phyloP scores from a whole-genome alignment of 257 asterid genomes.

The Solanum gracilifrons region DNA sequence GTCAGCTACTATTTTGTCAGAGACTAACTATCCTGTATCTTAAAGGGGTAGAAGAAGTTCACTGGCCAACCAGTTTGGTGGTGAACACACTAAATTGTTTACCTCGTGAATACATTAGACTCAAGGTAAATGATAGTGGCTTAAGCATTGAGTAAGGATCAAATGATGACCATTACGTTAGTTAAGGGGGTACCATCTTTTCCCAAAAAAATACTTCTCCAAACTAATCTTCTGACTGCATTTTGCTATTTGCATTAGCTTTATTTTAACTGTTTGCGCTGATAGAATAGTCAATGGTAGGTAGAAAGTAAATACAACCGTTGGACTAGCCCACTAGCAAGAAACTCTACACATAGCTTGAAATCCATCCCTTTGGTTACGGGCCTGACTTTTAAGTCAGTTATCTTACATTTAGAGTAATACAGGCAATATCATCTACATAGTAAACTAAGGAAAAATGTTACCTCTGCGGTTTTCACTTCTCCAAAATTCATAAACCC shows the following conservation, averaged over 20 bases:
- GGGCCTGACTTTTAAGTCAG: not conserved
- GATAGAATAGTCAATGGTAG: not conserved
- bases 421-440: not conserved
- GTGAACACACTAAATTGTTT: not conserved
- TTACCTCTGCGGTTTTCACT: not conserved
- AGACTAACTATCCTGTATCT: not conserved
- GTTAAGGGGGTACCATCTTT: not conserved
- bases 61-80: not conserved
- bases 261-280: not conserved
- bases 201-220: not conserved
- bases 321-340: not conserved
- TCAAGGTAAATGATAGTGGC: not conserved
- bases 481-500: not conserved
- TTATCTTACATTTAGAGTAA: not conserved
- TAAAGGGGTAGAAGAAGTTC: not conserved
- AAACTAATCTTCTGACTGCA: not conserved
- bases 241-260: not conserved
- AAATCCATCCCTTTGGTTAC: not conserved
- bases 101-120: not conserved
- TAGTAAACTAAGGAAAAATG: not conserved
- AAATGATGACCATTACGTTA: not conserved
- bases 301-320: not conserved
- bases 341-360: not conserved
- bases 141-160: not conserved
- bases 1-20: not conserved